Base-by-base conservation (phyloP, 1,284 basidiomycete species). In the Neonothopanus nambi region DNA sequence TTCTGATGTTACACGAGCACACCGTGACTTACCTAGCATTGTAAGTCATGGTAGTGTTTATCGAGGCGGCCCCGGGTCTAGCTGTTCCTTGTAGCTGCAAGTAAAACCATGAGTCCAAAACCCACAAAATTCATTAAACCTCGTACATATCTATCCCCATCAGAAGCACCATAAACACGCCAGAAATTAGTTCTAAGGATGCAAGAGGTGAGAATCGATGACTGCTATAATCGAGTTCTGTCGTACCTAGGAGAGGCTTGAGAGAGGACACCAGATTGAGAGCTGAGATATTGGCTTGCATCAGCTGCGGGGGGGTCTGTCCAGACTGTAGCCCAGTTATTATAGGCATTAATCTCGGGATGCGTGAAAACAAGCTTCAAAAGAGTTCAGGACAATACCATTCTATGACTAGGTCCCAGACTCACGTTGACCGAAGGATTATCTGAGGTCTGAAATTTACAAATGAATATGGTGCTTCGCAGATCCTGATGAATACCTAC, bases 261-360 rank as follows among this genome's bases (percentile, higher is more conserved):
- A 0, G 83, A 76, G 51, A 86, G 75, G 38, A 84, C 76, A 37
- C 84, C 83, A 18, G 81, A 76, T 54, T 76, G 78, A 57, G 67
- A 67, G 37, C 65, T 63, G 18, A 82, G 65, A 59, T 85, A 85
- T 61, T 82, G 80, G 6, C 70, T 67, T 12, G 77, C 75, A 62
- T 85, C 84, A 3, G 80, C 80, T 7, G 76, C 61, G 18, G 77
- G 74, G 7, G 84, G 84, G 61, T 70, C 68, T 21, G 65, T 67
- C 77, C 78, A 83, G 7, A 85, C 78, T 43, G 74, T 58, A 3
- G 76, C 79, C 84, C 83, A 85, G 64, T 85, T 85, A n/a, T 84
- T 80, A 57, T 84, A 84, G 1, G 80, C 75, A 64, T 85, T 79
- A 51, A 85, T 74, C 37, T 66, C 73, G 4, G 83, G 83, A 61